Evolutionary conservation across 495 filamentous ascomycete genomes (phyloP), one percentile per base, ranked within the genome.

Genomic region (Cetradonia linearis): DNA sequence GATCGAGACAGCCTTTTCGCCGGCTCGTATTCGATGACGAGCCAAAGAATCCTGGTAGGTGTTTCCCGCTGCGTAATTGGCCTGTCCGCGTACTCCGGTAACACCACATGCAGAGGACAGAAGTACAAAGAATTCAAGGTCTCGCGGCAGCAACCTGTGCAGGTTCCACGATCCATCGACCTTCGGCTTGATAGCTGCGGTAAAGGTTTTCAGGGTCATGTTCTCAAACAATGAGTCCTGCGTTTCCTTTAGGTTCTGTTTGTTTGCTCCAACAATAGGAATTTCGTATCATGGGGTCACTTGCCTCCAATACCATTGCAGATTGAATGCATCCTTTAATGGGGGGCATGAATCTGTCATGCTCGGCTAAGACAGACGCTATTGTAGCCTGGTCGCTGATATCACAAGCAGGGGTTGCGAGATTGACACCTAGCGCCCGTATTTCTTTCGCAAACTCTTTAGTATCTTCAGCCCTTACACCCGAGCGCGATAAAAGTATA

Each of bases 201-300:
- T 70, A 60, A 77, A 81, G 20, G 78, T 69, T 2, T 77, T 68
- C 57, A 71, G 73, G 7, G 70, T 73, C 75, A 83, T 79, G 58
- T 82, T 79, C 58, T 79, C 78, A 58, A 79, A 81, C 8, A 79
- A 66, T 3, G 75, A 70, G 61, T 85, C 82, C 73, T n/a, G n/a
- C 81, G 62, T 8, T 5, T 1, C 4, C 28, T n/a, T 50, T 8
- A 44, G 5, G 16, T 18, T 14, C 6, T 25, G 4, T 1, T 7
- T 46, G 8, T 7, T 16, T 18, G 6, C 0, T 42, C n/a, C 11
- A 28, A 42, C 2, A 40, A 23, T 56, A 8, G 38, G 20, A 56
- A 38, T n/a, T n/a, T n/a, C n/a, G n/a, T n/a, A n/a, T n/a, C n/a
- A n/a, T n/a, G n/a, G n/a, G 20, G 25, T 18, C 16, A 38, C 57